These are phyloP conservation scores for Peniophora sp. DNA, from an alignment of 1,284 basidiomycete species.

Conservation along the genomic window DNA sequence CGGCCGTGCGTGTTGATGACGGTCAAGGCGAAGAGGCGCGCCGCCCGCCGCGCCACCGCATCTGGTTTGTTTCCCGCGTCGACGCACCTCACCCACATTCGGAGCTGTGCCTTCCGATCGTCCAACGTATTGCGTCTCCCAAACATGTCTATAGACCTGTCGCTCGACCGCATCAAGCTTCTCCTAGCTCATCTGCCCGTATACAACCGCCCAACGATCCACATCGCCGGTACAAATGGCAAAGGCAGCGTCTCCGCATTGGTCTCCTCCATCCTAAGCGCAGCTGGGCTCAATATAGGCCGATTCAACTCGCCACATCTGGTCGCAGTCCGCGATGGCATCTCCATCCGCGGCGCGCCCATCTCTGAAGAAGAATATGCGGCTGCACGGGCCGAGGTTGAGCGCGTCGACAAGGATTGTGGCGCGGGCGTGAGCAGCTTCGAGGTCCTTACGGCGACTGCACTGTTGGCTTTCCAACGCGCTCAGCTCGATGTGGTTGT, in stretches of 20 bases:
- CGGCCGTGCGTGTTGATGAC: too few relatives aligned
- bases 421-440: slow-evolving; percentile 61
- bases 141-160: slow-evolving; percentile 80
- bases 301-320: slow-evolving; percentile 95
- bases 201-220: slow-evolving; percentile 78
- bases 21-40: too few relatives aligned
- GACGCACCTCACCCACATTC: too few relatives aligned
- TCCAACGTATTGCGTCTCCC: too few relatives aligned
- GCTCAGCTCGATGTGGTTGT: slow-evolving; percentile 72
- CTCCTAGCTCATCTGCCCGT: slow-evolving; percentile 56
- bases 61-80: too few relatives aligned
- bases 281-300: slow-evolving; percentile 58
- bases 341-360: slow-evolving; percentile 58
- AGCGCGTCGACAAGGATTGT: slow-evolving; percentile 38
- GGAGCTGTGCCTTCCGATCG: too few relatives aligned
- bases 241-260: slow-evolving; percentile 91
- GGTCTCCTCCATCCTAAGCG: slow-evolving; percentile 67
- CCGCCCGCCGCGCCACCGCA: too few relatives aligned
- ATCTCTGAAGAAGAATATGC: slow-evolving; percentile 47
- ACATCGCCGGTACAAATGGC: slow-evolving; percentile 95
- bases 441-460: slow-evolving; percentile 79
- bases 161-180: slow-evolving; percentile 59
- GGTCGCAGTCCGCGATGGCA: slow-evolving; percentile 70
- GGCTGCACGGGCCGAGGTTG: slow-evolving; percentile 40
- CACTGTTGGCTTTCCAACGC: slow-evolving; percentile 66